Conservation (phyloP, 1,284 basidiomycete species). For the Marasmius tenuissimus region DNA sequence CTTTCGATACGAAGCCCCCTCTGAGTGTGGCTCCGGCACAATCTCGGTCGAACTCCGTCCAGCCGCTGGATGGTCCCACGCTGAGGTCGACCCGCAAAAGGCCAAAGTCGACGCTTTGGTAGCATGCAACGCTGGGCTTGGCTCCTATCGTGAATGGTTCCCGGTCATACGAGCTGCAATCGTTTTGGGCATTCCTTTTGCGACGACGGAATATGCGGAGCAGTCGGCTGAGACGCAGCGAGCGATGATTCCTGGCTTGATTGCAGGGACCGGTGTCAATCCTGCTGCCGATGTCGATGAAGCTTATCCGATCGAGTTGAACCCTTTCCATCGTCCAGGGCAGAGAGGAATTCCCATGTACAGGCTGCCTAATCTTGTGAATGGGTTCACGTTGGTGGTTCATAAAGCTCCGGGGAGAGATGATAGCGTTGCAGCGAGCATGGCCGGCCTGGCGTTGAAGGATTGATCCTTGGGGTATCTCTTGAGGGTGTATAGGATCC, state of each 20-base stretch:
- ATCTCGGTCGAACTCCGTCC: slow-evolving; percentile 32
- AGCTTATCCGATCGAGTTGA: slow-evolving; percentile 24
- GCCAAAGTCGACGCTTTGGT: slow-evolving; percentile 33
- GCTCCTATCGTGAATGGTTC: slow-evolving; percentile 33
- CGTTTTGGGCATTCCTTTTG: slow-evolving; percentile 33
- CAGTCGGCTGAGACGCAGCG: slow-evolving; percentile 36
- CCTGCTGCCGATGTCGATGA: not conserved
- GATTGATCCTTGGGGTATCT: too few relatives aligned
- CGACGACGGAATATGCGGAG: slow-evolving; percentile 40
- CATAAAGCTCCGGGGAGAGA: not conserved
- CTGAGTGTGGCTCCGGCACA: slow-evolving; percentile 30
- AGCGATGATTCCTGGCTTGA: slow-evolving; percentile 9
- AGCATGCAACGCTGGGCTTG: slow-evolving; percentile 32
- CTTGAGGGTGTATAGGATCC: too few relatives aligned
- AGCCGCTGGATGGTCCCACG: slow-evolving; percentile 30
- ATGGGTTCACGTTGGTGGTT: slow-evolving; percentile 37
- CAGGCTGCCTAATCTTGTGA: slow-evolving; percentile 33
- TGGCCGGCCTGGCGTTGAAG: too few relatives aligned
- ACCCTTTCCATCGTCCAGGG: slow-evolving; percentile 39
- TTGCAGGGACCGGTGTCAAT: slow-evolving; percentile 27
- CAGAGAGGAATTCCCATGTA: slow-evolving; percentile 29
- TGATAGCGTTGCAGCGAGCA: too few relatives aligned
- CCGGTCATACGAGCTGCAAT: slow-evolving; percentile 30
- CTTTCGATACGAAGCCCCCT: slow-evolving; percentile 34
- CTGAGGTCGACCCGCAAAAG: slow-evolving; percentile 19